Base-by-base conservation (phyloP, 768 basidiomycete genomes). In the Pseudohyphozyma bogoriensis region DNA sequence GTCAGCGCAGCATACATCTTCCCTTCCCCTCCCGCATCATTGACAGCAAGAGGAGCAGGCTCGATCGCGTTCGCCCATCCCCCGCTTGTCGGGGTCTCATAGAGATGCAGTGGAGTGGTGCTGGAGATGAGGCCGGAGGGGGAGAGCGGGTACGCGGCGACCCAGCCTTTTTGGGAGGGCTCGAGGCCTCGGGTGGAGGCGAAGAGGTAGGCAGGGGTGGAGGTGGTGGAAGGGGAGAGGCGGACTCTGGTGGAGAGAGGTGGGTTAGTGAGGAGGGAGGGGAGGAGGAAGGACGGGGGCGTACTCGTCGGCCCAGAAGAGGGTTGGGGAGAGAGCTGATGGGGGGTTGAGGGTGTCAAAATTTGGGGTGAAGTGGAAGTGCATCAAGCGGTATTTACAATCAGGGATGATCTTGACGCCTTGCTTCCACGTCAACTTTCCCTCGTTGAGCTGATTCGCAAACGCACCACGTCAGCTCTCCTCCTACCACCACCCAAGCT, bases 61-160 rank as follows among this genome's bases (percentile, higher is more conserved):
- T 63, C 55, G n/a, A 72, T 69, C 1, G 69, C 71, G 51, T 72
- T 72, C 10, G 71, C 71, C 71, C 71, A 72, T 28, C 71, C 71
- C 20, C 71, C 71, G 20, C 56, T 61, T 3, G 71, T 72, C 1
- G 66, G 62, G 26, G 71, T 72, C 51, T 69, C 49, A 55, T 59
- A 68, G 4, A 69, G 47, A 4, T 56, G 55, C 16, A 63, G 36
- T 1, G 67, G 62, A 0, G 39, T 32, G 13, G 32, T 10, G 20
- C 55, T 42, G 22, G 59, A 35, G 28, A 60, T 46, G 28, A 63
- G 37, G 28, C 67, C 61, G 24, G 53, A 29, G 29, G 53, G 51
- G 0, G 55, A 29, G n/a, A 71, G 62, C 4, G 46, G 13, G 58
- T 58, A 65, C 4, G 63, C 67, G 13, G 69, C 59, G 24, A 72